These are phyloP conservation scores for Ilex paraguariensis DNA, from an alignment of 305 asterid genomes.

Conservation along the genomic window DNA sequence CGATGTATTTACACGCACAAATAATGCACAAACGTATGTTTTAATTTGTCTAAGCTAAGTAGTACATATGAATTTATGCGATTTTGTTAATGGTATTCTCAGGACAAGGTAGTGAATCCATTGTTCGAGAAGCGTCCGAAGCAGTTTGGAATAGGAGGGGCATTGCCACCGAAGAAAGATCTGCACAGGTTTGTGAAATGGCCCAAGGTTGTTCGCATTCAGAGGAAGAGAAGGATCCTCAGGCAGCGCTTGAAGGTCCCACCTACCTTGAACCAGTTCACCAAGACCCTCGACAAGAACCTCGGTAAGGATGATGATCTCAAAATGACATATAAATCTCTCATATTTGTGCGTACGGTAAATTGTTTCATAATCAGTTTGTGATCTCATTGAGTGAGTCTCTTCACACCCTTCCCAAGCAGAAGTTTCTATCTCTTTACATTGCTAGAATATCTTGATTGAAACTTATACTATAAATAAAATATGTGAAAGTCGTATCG, in stretches of 20 bases:
- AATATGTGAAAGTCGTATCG: too few species aligned
- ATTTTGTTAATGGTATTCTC: neutral
- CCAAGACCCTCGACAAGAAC: constrained; percentile 83
- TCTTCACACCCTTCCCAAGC: too few species aligned
- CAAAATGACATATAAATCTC: too few species aligned
- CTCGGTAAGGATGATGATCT: constrained; percentile 38
- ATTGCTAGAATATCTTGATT: too few species aligned
- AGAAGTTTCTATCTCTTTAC: too few species aligned
- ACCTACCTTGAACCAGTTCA: constrained; percentile 82
- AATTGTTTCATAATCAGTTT: too few species aligned
- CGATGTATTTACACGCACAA: neutral
- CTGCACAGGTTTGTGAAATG: constrained; percentile 69
- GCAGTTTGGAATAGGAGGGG: constrained; percentile 92
- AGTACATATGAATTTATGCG: too few species aligned
- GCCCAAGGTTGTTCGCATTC: constrained; percentile 78
- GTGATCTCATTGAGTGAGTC: too few species aligned
- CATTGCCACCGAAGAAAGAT: constrained; percentile 83
- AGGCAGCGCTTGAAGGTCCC: constrained; percentile 93
- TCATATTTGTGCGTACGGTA: too few species aligned
- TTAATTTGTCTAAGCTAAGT: too few species aligned
- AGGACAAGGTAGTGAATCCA: constrained; percentile 68
- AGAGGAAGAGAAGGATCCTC: constrained; percentile 72
- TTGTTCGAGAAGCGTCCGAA: constrained; percentile 80
- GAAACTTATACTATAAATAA: too few species aligned
- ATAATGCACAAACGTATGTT: too few species aligned